Conservation (phyloP, 306 rosid species). For the Inga leiocalycina region DNA sequence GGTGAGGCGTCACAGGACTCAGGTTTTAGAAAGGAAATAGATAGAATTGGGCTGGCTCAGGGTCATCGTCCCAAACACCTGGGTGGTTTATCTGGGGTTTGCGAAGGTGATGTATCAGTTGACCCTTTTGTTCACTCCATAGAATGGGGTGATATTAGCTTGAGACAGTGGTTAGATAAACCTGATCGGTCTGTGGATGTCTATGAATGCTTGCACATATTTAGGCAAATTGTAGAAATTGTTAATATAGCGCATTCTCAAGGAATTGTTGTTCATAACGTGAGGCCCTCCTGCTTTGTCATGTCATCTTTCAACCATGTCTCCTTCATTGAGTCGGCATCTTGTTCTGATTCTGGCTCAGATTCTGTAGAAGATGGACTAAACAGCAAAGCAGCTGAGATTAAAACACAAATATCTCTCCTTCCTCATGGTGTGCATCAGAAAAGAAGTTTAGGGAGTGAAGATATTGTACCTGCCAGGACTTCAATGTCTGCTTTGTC, state of each 20-base stretch:
- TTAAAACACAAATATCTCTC: slow-evolving; percentile 47
- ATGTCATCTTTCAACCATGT: slow-evolving; percentile 93
- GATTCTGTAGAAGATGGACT: slow-evolving; percentile 73
- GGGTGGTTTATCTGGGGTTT: slow-evolving; percentile 65
- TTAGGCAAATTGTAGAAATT: slow-evolving; percentile 85
- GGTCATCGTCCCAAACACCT: slow-evolving; percentile 44
- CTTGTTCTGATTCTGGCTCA: slow-evolving; percentile 92
- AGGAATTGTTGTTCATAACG: slow-evolving; percentile 94
- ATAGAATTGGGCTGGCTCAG: slow-evolving; percentile 50
- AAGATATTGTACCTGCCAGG: slow-evolving; percentile 49
- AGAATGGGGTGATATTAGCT: slow-evolving; percentile 83
- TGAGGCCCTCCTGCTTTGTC: slow-evolving; percentile 93
- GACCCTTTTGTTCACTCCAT: slow-evolving; percentile 56
- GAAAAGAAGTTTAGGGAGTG: slow-evolving; percentile 61
- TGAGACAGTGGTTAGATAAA: slow-evolving; percentile 96
- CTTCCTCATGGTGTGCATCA: slow-evolving; percentile 48
- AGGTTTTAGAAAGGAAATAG: slow-evolving; percentile 50
- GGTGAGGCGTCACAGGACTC: slow-evolving; percentile 58
- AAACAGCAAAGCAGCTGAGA: slow-evolving; percentile 53
- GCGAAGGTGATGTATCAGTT: slow-evolving; percentile 58
- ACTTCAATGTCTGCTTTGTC: slow-evolving; percentile 60
- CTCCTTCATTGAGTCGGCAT: slow-evolving; percentile 91
- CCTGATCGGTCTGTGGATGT: slow-evolving; percentile 70
- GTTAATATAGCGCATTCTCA: slow-evolving; percentile 79
- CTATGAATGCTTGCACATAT: slow-evolving; percentile 81